These are phyloP conservation scores for Ustilago xerochloae DNA, from an alignment of 1,284 basidiomycete genomes.

Conservation along the genomic window DNA sequence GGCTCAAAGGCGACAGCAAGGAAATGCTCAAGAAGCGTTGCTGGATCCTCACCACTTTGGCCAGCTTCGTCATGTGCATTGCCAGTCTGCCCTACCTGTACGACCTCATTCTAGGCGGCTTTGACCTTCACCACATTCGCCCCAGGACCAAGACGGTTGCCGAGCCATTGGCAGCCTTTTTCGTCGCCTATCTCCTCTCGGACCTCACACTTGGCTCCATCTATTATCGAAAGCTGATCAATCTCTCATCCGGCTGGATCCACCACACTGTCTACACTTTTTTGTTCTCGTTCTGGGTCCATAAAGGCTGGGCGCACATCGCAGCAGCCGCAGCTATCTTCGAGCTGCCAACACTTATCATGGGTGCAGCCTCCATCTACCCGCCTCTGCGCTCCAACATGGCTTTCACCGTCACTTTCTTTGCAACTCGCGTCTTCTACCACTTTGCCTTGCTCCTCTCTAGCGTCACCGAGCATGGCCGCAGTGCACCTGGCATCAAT, in stretches of 20 bases:
- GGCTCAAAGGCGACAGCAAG: conserved; percentile 48
- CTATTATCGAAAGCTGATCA: conserved; percentile 65
- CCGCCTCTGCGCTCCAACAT: conserved; percentile 64
- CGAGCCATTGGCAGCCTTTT: conserved; percentile 60
- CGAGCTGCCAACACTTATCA: conserved; percentile 65
- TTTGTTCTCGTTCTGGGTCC: conserved; percentile 57
- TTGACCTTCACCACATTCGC: conserved; percentile 53
- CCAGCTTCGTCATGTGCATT: conserved; percentile 58
- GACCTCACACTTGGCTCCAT: conserved; percentile 62
- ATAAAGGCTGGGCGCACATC: conserved; percentile 58
- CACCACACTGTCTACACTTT: conserved; percentile 65
- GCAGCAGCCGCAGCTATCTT: conserved; percentile 61
- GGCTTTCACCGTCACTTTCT: conserved; percentile 64
- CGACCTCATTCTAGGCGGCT: conserved; percentile 55
- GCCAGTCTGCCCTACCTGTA: conserved; percentile 59
- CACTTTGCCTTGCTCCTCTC: conserved; percentile 59
- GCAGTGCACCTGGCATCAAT: conserved; percentile 47
- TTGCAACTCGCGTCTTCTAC: conserved; percentile 62
- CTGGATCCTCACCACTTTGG: conserved; percentile 67
- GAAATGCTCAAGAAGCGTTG: conserved; percentile 62
- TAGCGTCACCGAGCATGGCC: conserved; percentile 47
- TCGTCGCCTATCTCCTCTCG: conserved; percentile 63
- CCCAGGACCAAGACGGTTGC: conserved; percentile 51
- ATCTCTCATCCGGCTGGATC: conserved; percentile 64
- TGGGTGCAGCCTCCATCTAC: conserved; percentile 62